Percentiles rank a stretch among this genome's conserved stretches.
phyloP scores from a whole-genome alignment of 768 basidiomycete genomes.

The Agaricus sinodeliciosus region DNA sequence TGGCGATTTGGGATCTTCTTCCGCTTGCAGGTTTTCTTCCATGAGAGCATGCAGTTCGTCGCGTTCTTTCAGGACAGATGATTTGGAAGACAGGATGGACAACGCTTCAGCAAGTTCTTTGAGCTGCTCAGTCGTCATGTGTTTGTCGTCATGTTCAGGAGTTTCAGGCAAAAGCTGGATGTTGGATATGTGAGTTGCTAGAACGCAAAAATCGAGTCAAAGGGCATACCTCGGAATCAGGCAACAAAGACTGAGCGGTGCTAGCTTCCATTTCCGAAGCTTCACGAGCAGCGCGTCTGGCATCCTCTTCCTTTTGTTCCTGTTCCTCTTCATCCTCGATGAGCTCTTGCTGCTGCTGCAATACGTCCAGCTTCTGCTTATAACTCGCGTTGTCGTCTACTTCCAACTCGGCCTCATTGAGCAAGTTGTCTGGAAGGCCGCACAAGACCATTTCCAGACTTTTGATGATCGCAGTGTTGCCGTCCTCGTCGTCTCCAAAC shows the following conservation, averaged over 20 bases:
- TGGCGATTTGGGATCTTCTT: slow-evolving; percentile 81
- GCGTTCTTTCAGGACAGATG: slow-evolving; percentile 92
- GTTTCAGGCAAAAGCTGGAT: slow-evolving; percentile 58
- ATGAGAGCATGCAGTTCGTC: slow-evolving; percentile 87
- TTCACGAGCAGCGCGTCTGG: slow-evolving; percentile 80
- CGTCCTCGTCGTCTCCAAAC: slow-evolving; percentile 68
- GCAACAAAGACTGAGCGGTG: slow-evolving; percentile 75
- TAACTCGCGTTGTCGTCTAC: slow-evolving; percentile 93
- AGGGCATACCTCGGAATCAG: slow-evolving; percentile 75
- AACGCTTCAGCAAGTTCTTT: slow-evolving; percentile 91
- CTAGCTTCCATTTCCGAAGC: slow-evolving; percentile 73
- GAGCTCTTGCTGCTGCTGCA: slow-evolving; percentile 98
- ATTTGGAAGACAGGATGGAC: slow-evolving; percentile 86
- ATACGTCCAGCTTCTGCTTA: slow-evolving; percentile 96
- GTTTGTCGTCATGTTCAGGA: slow-evolving; percentile 62
- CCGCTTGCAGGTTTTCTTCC: slow-evolving; percentile 87
- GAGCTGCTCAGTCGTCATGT: slow-evolving; percentile 95
- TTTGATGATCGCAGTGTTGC: slow-evolving; percentile 73
- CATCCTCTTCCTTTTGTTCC: slow-evolving; percentile 90
- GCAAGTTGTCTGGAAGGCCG: slow-evolving; percentile 91
- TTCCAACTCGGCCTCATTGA: slow-evolving; percentile 95
- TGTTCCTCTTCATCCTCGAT: slow-evolving; percentile 99
- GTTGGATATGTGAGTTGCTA: neutral
- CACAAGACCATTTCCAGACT: slow-evolving; percentile 87
- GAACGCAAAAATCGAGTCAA: neutral